These are phyloP conservation scores for Solanum clarkiae DNA, from an alignment of 257 asterid species.

Conservation along the genomic window DNA sequence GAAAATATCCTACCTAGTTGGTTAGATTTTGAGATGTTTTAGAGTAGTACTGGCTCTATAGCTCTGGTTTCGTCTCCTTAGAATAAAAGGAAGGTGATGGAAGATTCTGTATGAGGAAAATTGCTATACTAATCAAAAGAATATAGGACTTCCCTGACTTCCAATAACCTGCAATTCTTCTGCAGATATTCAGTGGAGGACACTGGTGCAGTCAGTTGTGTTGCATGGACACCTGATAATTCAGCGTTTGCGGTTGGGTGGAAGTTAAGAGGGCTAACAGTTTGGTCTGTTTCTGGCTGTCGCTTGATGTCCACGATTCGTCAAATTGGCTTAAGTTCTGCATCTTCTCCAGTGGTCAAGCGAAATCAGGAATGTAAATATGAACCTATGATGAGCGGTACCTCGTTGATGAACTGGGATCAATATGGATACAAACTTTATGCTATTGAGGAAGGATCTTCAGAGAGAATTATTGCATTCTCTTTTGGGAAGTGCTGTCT, in stretches of 20 bases:
- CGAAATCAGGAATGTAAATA: constrained; percentile 72
- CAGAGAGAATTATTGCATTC: constrained; percentile 82
- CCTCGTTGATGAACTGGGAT: constrained; percentile 92
- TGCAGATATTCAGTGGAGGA: constrained; percentile 85
- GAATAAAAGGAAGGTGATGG: neutral
- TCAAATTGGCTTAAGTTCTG: constrained; percentile 83
- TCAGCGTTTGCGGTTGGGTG: constrained; percentile 99
- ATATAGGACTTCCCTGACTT: neutral
- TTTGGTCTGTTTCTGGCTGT: constrained; percentile 99
- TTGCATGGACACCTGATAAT: constrained; percentile 96
- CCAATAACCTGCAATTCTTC: neutral
- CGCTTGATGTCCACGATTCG: constrained; percentile 97
- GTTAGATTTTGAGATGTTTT: neutral
- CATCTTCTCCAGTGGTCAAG: constrained; percentile 81
- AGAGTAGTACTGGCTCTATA: neutral
- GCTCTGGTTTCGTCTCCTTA: neutral
- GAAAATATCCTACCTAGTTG: neutral
- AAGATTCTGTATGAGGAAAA: neutral
- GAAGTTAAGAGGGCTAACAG: constrained; percentile 92
- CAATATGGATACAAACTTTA: constrained; percentile 94
- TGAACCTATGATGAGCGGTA: constrained; percentile 96
- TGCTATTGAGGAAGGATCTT: constrained; percentile 81
- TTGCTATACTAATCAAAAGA: neutral
- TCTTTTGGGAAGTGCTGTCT: constrained; percentile 98
- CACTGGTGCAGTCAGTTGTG: constrained; percentile 92